Conservation (phyloP, 2,329 filamentous ascomycete species). For the Pezicula rhizophila region DNA sequence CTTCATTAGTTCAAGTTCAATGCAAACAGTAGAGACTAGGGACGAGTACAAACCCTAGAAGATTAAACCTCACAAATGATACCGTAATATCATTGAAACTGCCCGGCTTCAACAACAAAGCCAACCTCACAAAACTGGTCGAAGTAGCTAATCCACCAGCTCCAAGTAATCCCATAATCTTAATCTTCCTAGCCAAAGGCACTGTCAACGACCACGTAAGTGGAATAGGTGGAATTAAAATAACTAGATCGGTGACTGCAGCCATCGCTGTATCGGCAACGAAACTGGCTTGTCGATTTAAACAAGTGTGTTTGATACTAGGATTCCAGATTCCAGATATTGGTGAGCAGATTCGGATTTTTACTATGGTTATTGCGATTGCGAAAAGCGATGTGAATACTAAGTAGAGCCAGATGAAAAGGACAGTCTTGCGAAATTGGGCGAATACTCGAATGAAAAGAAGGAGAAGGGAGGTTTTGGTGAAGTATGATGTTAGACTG, state of each 20-base stretch:
- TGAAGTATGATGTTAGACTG: conserved; percentile 25
- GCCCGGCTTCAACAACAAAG: conserved; percentile 7
- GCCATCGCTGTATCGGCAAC: conserved; percentile 28
- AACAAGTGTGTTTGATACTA: conserved; percentile 16
- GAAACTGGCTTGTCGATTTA: conserved; percentile 30
- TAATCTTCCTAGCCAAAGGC: conserved; percentile 23
- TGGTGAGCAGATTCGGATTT: conserved; percentile 22
- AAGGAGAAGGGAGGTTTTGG: conserved; percentile 28
- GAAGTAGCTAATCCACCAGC: neutral
- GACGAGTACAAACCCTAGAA: conserved; percentile 1
- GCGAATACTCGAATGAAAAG: conserved; percentile 29
- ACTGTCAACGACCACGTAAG: conserved; percentile 29
- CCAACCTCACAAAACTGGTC: neutral
- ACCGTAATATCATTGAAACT: conserved; percentile 7
- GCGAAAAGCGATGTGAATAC: conserved; percentile 21
- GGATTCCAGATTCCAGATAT: conserved; percentile 22
- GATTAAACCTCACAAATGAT: conserved; percentile 8
- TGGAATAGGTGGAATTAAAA: conserved; percentile 26
- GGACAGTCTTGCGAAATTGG: conserved; percentile 16
- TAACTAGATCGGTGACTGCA: conserved; percentile 27
- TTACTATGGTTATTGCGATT: conserved; percentile 23
- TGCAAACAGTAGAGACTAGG: too few species aligned
- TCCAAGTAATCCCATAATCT: neutral
- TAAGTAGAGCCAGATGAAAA: conserved; percentile 26
- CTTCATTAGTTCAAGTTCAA: too few species aligned